phyloP scores from a whole-genome alignment of 73 alveolate species.

The Paramecium biaurelia region DNA sequence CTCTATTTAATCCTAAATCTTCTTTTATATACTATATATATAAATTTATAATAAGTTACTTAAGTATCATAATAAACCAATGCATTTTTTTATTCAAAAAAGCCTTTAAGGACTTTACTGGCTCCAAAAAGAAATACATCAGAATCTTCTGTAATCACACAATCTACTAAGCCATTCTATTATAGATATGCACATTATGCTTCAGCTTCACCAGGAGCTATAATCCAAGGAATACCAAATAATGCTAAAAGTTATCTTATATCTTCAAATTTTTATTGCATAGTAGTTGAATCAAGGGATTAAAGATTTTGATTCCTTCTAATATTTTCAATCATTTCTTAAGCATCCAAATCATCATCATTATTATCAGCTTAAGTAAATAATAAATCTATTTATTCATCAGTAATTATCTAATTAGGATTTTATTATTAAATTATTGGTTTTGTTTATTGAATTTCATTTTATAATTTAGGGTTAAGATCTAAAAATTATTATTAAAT shows the following conservation, averaged over 20 bases:
- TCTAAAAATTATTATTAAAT: not conserved
- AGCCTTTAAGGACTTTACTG: conserved; percentile 70
- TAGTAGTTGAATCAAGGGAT: conserved; percentile 30
- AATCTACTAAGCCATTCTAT: conserved; percentile 71
- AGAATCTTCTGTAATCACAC: conserved; percentile 82
- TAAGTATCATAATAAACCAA: not conserved
- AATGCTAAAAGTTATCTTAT: conserved; percentile 67
- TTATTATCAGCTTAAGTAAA: conserved; percentile 22
- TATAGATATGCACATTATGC: conserved; percentile 83
- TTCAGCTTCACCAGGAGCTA: conserved; percentile 89
- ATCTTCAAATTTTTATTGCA: conserved; percentile 66
- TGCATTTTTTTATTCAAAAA: conserved; percentile 65
- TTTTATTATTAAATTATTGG: not conserved
- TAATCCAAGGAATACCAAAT: conserved; percentile 80
- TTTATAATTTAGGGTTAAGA: not conserved
- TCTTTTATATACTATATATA: conserved; percentile 49
- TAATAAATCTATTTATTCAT: conserved; percentile 31
- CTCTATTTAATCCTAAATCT: conserved; percentile 77
- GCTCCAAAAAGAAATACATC: conserved; percentile 85
- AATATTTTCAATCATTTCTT: conserved; percentile 23
- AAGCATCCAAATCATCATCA: conserved; percentile 39
- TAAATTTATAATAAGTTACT: not conserved
- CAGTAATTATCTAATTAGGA: not conserved
- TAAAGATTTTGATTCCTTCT: conserved; percentile 46
- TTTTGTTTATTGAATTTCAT: not conserved